Base-by-base conservation (phyloP, 2,329 filamentous ascomycete genomes). In the Orbilia javanica region DNA sequence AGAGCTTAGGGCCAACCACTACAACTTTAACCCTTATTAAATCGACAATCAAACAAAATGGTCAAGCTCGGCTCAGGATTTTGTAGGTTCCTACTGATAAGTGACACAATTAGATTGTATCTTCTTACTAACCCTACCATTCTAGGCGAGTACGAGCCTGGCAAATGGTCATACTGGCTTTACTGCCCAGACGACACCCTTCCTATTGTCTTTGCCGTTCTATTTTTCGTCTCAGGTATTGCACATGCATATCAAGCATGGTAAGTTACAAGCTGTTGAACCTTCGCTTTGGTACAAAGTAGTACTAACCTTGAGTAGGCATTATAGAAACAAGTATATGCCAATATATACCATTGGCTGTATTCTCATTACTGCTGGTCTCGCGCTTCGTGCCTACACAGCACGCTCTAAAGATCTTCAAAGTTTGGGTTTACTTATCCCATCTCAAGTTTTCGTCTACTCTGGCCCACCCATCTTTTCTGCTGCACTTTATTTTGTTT, bases 271-370 rank as follows among this genome's bases (percentile, higher is more conserved):
- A 13, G 7, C 10, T 10, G 13, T 25, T 7, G 20, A 44, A 25
- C 34, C 27, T 13, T n/a, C 10, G 1, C 3, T 22, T 20, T 48
- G 27, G 25, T 31, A 44, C 8, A 52, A 27, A 6, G 15, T 2
- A 2, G 63, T 22, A 34, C 44, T 63, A 55, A 78, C 60, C 15
- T 60, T 13, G 13, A 60, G 57, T 34, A 71, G 74, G 74, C 63
- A 71, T 15, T 79, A 79, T 64, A 79, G 57, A 79, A 79, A 67
- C 57, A 72, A 73, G 53, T 79, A 79, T 36, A 73, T 73, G 67
- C 74, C 69, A 29, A 63, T 73, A 22, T 79, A 72, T n/a, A 25
- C 46, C 4, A 31, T 73, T 31, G 74, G 74, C 2, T 79, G 67
- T 25, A 48, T 55, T 15, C 20, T 72, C 8, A 34, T 79, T 11